phyloP scores from a whole-genome alignment of 2,329 filamentous ascomycete genomes.

The Cladosporium velox region DNA sequence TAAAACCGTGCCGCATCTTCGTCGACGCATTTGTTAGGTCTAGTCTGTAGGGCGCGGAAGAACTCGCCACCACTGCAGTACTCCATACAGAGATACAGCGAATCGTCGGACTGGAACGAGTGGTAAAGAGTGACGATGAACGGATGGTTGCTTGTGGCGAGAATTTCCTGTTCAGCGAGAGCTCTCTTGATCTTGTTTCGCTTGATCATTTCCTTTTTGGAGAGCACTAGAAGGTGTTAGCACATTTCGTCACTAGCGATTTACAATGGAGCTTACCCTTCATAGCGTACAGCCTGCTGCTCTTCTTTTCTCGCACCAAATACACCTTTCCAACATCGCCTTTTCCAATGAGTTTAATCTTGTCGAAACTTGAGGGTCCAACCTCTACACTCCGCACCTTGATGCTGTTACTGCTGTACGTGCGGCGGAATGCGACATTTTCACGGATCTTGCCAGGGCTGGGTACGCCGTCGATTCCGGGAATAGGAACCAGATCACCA shows the following conservation, averaged over 20 bases:
- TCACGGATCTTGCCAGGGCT: constrained; percentile 66
- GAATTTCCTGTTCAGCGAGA: constrained; percentile 93
- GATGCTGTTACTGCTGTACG: constrained; percentile 98
- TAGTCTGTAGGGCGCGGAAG: constrained; percentile 92
- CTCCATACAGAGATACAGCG: constrained; percentile 99
- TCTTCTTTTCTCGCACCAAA: constrained; percentile 96
- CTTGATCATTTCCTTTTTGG: constrained; percentile 99
- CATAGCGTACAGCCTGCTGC: constrained; percentile 92
- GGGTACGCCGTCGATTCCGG: constrained; percentile 60
- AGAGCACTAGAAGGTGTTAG: constrained; percentile 69
- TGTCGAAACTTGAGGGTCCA: constrained; percentile 92
- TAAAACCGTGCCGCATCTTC: constrained; percentile 98
- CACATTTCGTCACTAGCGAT: too few species aligned
- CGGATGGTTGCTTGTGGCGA: constrained; percentile 97
- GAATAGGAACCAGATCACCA: constrained; percentile 41
- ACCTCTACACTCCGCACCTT: constrained; percentile 98
- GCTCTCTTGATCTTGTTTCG: constrained; percentile 99
- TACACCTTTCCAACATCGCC: constrained; percentile 99
- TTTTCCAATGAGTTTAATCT: constrained; percentile 99
- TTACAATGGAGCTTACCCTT: constrained; percentile 68
- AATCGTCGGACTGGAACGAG: constrained; percentile 98
- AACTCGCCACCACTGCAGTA: constrained; percentile 99
- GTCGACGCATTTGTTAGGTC: constrained; percentile 94
- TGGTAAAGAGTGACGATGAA: constrained; percentile 99
- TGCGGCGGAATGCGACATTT: constrained; percentile 79